Evolutionary conservation across 441 rosid genomes (phyloP), one percentile per base, ranked within the genome.

Genomic region (Adansonia madagascariensis): DNA sequence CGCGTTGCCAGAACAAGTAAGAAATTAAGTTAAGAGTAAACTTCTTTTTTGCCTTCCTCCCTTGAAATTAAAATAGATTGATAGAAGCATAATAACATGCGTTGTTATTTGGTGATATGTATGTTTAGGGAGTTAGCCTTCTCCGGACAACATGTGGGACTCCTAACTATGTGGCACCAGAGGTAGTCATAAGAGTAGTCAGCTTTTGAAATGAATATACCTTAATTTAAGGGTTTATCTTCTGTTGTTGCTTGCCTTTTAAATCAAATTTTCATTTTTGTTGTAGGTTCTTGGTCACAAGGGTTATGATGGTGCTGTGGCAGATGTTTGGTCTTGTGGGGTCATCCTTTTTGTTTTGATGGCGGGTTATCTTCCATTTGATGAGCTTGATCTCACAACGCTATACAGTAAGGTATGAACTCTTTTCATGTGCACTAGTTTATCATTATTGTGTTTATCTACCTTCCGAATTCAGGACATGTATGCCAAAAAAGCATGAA

Each of bases 291-390:
- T 95, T 67, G 80, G 95, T 83, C 99, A 93, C 88, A 95, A 92
- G 86, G 99, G 99, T 49, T 95, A 95, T 78, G 86, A 92, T 79
- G 98, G 98, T 84, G 94, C 98, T 11, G 90, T 88, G 20, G 99
- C 98, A 71, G 99, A 95, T 89, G 89, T 91, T 75, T 95, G 99
- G 97, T 95, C 99, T 10, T 95, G 98, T 76, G 98, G 99, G 65
- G 89, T 93, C 59, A 90, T 95, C 86, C 97, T 93, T 53, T 93
- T 89, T 86, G 97, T 93, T 82, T 85, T 93, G 83, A 88, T 92
- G 89, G 97, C 99, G 47, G 97, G 98, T 79, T 93, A 89, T 85
- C 98, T 95, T 83, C 99, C 99, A 44, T 95, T 95, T 84, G 99
- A 95, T 78, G 99, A 95, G 75, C 91, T 95, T 78, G 99, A 95